Conservation (phyloP, 169 alveolate genomes). For the Plasmodium blacklocki region DNA sequence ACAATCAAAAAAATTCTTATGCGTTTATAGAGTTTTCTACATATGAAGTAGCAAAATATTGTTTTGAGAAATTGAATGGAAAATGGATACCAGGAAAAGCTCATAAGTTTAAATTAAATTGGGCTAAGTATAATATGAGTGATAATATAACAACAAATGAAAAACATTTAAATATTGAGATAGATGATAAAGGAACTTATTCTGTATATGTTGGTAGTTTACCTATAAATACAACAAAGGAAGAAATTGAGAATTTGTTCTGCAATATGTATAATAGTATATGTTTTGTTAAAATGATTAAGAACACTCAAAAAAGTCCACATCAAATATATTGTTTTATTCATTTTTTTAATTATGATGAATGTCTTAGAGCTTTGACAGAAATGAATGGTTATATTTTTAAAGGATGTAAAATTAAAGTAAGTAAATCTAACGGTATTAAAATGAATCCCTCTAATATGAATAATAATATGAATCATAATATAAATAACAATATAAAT, state of each 20-base stretch:
- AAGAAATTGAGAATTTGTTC: constrained; percentile 65
- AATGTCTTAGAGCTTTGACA: constrained; percentile 53
- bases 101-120: constrained; percentile 54
- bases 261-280: constrained; percentile 37
- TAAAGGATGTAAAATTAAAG: constrained; percentile 71
- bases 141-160: constrained; percentile 40
- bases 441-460: constrained; percentile 10
- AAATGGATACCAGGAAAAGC: constrained; percentile 75
- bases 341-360: constrained; percentile 68
- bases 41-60: constrained; percentile 57
- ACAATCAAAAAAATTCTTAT: constrained; percentile 56
- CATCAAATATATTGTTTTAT: constrained; percentile 61
- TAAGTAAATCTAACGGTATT: constrained; percentile 53
- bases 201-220: constrained; percentile 69
- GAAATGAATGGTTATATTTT: constrained; percentile 71
- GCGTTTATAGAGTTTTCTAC: constrained; percentile 69
- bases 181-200: constrained; percentile 75
- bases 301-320: constrained; percentile 61
- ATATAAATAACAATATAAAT: not conserved
- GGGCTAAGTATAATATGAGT: constrained; percentile 68
- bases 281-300: constrained; percentile 67
- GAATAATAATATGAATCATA: not conserved
- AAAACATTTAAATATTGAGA: constrained; percentile 39
- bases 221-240: constrained; percentile 68
- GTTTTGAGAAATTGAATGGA: constrained; percentile 72